Evolutionary conservation across 2,329 filamentous ascomycete species (phyloP).

Genomic region (Paecilomyces niveus): DNA sequence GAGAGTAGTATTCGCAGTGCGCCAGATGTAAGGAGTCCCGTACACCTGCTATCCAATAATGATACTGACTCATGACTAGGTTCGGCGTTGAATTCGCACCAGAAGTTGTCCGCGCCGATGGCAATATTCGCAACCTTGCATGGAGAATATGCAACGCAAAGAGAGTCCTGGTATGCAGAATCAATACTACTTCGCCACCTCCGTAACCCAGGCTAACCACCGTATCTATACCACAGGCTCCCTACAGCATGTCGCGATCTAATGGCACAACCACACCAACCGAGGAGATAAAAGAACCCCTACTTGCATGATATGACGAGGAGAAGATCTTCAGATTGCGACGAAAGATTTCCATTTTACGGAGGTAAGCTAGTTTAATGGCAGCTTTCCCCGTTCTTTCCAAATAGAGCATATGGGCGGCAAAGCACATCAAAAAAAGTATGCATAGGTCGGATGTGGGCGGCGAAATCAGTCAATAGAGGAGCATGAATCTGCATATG

Average conservation of each 20-base stretch:
- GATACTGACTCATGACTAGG: conserved; percentile 30
- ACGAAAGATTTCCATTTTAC: not conserved
- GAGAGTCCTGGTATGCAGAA: conserved; percentile 70
- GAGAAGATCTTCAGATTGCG: not conserved
- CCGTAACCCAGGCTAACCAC: not conserved
- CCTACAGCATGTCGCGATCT: conserved; percentile 64
- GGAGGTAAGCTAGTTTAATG: not conserved
- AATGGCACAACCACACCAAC: conserved; percentile 56
- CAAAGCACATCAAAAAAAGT: not conserved
- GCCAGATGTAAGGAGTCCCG: conserved; percentile 65
- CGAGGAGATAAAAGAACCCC: conserved; percentile 18
- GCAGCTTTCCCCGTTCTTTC: not conserved
- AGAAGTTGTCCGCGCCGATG: conserved; percentile 85
- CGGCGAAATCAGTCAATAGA: not conserved
- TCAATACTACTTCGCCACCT: conserved; percentile 7
- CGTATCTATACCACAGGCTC: conserved; percentile 45
- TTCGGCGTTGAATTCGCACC: conserved; percentile 93
- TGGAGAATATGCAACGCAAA: conserved; percentile 96
- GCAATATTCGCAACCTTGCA: conserved; percentile 80
- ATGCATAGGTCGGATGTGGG: not conserved
- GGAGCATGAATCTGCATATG: not conserved
- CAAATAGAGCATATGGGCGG: not conserved
- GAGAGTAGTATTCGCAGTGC: conserved; percentile 86
- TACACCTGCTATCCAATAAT: not conserved
- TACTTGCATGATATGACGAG: not conserved